These are phyloP conservation scores for Gossypium thurberi DNA, from an alignment of 345 rosid genomes.

Conservation along the genomic window DNA sequence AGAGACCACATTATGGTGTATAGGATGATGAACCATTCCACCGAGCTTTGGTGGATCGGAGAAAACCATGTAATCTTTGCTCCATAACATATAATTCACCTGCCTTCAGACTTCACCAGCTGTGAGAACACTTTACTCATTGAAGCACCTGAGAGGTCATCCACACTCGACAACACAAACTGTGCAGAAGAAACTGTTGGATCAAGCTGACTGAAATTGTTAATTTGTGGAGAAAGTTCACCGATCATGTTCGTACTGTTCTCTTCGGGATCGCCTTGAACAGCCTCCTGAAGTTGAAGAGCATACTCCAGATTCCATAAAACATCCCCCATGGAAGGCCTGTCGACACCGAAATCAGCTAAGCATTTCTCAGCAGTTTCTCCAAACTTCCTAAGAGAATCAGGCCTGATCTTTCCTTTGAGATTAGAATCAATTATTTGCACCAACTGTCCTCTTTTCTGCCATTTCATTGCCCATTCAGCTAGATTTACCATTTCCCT, in stretches of 20 bases:
- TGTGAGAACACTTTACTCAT: slow-evolving; percentile 83
- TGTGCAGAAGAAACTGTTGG: slow-evolving; percentile 22
- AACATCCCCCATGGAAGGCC: slow-evolving; percentile 86
- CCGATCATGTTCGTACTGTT: slow-evolving; percentile 66
- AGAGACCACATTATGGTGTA: background rate
- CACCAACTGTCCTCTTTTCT: slow-evolving; percentile 67
- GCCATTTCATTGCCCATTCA: slow-evolving; percentile 92
- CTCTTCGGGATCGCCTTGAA: slow-evolving; percentile 55
- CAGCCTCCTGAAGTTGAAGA: slow-evolving; percentile 72
- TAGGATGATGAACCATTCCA: background rate
- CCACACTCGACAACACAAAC: slow-evolving; percentile 34
- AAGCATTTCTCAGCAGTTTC: slow-evolving; percentile 89
- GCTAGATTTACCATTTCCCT: slow-evolving; percentile 91
- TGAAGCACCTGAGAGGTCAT: slow-evolving; percentile 53
- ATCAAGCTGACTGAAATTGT: slow-evolving; percentile 44
- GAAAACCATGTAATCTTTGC: background rate
- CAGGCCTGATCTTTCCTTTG: slow-evolving; percentile 48
- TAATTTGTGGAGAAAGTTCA: slow-evolving; percentile 46
- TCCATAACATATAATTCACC: slow-evolving; percentile 22
- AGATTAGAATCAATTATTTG: slow-evolving; percentile 59
- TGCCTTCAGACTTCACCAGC: slow-evolving; percentile 76
- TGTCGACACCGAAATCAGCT: slow-evolving; percentile 69
- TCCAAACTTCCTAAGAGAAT: slow-evolving; percentile 75
- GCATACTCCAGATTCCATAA: slow-evolving; percentile 88
- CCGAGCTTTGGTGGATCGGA: background rate